Conservation (phyloP, 2,329 filamentous ascomycete genomes). For the Diplocarpon rosae region DNA sequence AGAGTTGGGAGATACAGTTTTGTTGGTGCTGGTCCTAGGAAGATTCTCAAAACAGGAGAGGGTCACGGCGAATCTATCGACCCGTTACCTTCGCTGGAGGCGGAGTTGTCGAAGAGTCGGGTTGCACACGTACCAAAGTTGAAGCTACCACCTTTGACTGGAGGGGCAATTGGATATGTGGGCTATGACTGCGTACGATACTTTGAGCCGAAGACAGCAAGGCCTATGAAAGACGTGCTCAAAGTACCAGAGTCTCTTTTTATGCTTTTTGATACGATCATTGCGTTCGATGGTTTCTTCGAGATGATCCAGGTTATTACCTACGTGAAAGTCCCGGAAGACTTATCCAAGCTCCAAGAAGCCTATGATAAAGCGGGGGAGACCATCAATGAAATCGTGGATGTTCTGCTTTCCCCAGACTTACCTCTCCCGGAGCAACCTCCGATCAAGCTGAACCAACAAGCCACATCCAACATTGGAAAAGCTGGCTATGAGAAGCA, state of each 20-base stretch:
- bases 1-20: conserved; percentile 94
- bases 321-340: conserved; percentile 62
- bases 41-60: conserved; percentile 77
- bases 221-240: conserved; percentile 78
- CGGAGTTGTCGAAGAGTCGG: conserved; percentile 66
- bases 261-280: conserved; percentile 91
- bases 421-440: conserved; percentile 67
- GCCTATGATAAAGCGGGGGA: conserved; percentile 59
- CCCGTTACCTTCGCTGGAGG: conserved; percentile 71
- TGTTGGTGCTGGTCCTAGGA: conserved; percentile 68
- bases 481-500: conserved; percentile 82
- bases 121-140: conserved; percentile 77
- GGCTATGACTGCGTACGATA: conserved; percentile 96
- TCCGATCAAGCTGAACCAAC: conserved; percentile 59
- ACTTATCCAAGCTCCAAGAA: conserved; percentile 45
- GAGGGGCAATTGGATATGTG: conserved; percentile 91
- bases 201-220: conserved; percentile 93
- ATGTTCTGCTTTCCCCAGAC: conserved; percentile 61
- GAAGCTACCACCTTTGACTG: conserved; percentile 73
- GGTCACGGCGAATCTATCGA: conserved; percentile 78
- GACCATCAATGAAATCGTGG: conserved; percentile 56
- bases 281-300: conserved; percentile 91
- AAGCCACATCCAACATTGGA: conserved; percentile 89
- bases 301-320: conserved; percentile 89
- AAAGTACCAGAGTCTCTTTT: conserved; percentile 88